Percentiles rank a stretch among this genome's conserved stretches.
phyloP scores from a whole-genome alignment of 495 filamentous ascomycete genomes.

The Friedmanniomyces simplex region DNA sequence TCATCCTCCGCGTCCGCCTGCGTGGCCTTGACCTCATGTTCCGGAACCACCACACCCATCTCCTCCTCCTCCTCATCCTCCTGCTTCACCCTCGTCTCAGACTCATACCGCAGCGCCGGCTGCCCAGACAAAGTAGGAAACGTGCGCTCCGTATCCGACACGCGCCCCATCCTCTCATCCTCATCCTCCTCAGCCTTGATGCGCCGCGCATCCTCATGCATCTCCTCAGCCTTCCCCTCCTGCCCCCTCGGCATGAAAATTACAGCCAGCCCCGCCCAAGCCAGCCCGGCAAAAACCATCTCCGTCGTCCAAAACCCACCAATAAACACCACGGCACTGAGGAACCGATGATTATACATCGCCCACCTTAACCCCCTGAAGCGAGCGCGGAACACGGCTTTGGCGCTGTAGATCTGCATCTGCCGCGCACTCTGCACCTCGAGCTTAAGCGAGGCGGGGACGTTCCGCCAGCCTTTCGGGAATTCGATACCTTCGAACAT shows the following conservation, averaged over 20 bases:
- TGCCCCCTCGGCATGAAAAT: slow-evolving; percentile 1
- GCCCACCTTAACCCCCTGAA: slow-evolving; percentile 67
- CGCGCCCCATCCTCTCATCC: slow-evolving; percentile 25
- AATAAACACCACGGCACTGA: slow-evolving; percentile 57
- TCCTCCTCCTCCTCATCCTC: slow-evolving; percentile 18
- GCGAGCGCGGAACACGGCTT: slow-evolving; percentile 56
- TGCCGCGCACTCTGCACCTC: slow-evolving; percentile 54
- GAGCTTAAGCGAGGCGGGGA: slow-evolving; percentile 49
- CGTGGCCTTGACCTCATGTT: slow-evolving; percentile 1
- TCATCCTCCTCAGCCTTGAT: slow-evolving; percentile 29
- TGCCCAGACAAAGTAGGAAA: slow-evolving; percentile 49
- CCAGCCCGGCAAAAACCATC: slow-evolving; percentile 48
- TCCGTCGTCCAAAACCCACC: slow-evolving; percentile 63
- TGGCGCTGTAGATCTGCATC: slow-evolving; percentile 64
- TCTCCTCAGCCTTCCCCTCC: slow-evolving; percentile 14
- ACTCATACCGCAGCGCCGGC: slow-evolving; percentile 33
- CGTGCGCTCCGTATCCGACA: slow-evolving; percentile 41
- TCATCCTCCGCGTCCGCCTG: slow-evolving; percentile 35
- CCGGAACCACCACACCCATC: slow-evolving; percentile 4
- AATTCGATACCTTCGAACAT: slow-evolving; percentile 69
- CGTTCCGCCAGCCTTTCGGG: slow-evolving; percentile 40
- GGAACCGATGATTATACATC: slow-evolving; percentile 70
- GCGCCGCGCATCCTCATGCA: slow-evolving; percentile 2
- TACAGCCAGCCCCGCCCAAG: slow-evolving; percentile 45
- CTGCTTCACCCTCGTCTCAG: slow-evolving; percentile 17